Percentiles rank a stretch among this genome's conserved stretches.
phyloP scores from a whole-genome alignment of 164 flowering plant genomes.

The Chimonanthus praecox region DNA sequence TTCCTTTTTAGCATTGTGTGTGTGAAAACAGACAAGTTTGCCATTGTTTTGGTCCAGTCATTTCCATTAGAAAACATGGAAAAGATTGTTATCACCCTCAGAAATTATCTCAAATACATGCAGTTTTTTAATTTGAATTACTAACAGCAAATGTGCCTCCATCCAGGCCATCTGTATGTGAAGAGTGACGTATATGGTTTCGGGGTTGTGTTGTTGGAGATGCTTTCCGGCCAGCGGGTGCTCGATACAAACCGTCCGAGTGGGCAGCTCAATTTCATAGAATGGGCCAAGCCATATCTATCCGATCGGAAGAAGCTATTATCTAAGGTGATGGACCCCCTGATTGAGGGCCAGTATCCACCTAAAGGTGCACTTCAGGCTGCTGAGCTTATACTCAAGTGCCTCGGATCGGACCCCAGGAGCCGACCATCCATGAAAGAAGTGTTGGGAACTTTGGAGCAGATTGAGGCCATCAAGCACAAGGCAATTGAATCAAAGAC shows the following conservation, averaged over 20 bases:
- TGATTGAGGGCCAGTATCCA: slow-evolving; percentile 57
- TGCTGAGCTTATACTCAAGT: slow-evolving; percentile 55
- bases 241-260: slow-evolving; percentile 57
- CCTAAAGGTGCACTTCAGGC: slow-evolving; percentile 41
- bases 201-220: slow-evolving; percentile 80
- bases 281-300: slow-evolving; percentile 63
- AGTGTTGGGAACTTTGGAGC: slow-evolving; percentile 51
- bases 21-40: too few species aligned
- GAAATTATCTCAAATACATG: background rate
- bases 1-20: too few species aligned
- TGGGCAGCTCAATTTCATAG: slow-evolving; percentile 48
- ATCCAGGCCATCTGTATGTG: slow-evolving; percentile 74
- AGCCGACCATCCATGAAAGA: slow-evolving; percentile 75
- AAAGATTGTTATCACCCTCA: background rate
- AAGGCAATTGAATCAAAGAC: slow-evolving; percentile 26
- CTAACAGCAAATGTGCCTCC: background rate
- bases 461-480: slow-evolving; percentile 31
- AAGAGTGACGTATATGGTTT: slow-evolving; percentile 89
- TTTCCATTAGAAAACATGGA: too few species aligned
- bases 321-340: slow-evolving; percentile 42
- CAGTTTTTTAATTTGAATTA: too few species aligned
- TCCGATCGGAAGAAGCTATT: slow-evolving; percentile 36
- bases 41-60: too few species aligned
- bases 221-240: slow-evolving; percentile 63
- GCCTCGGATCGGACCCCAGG: slow-evolving; percentile 50